These are phyloP conservation scores for Carex parvula DNA, from an alignment of 176 grass and related monocot species.

Conservation along the genomic window DNA sequence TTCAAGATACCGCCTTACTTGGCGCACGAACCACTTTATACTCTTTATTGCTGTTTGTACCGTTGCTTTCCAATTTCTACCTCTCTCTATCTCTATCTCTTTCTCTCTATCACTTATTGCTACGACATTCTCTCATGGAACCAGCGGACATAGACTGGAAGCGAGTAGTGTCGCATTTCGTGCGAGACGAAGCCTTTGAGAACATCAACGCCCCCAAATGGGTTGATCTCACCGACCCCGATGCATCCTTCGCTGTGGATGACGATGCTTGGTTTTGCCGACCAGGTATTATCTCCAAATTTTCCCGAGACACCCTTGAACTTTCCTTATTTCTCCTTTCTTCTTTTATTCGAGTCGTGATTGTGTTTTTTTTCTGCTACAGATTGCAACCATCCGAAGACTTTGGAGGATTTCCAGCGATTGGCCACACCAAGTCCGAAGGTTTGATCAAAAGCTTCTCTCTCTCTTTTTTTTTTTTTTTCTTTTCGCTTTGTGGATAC, in stretches of 20 bases:
- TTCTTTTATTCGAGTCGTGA: neutral
- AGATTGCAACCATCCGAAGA: conserved; percentile 90
- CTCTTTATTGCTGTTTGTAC: conserved; percentile 10
- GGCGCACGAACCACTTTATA: neutral
- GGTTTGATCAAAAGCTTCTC: conserved; percentile 21
- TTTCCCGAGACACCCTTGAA: neutral
- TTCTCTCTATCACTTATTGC: neutral
- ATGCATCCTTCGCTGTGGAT: conserved; percentile 41
- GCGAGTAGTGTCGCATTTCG: conserved; percentile 63
- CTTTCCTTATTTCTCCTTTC: neutral
- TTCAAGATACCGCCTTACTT: neutral
- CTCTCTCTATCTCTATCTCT: neutral
- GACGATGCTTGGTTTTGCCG: conserved; percentile 92
- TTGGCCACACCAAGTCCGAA: conserved; percentile 53
- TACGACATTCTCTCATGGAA: conserved; percentile 39
- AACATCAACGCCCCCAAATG: conserved; percentile 79
- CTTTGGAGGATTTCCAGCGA: conserved; percentile 63
- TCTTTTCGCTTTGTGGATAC: neutral
- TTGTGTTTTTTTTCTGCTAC: conserved; percentile 2
- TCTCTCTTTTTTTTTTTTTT: too few relatives aligned
- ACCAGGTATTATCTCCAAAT: conserved; percentile 37
- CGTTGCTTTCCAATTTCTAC: neutral
- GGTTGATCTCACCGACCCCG: conserved; percentile 57
- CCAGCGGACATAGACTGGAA: conserved; percentile 92
- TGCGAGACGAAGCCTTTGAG: conserved; percentile 85